phyloP scores from a whole-genome alignment of 2,329 filamentous ascomycete genomes.

The Penicillium sp. region DNA sequence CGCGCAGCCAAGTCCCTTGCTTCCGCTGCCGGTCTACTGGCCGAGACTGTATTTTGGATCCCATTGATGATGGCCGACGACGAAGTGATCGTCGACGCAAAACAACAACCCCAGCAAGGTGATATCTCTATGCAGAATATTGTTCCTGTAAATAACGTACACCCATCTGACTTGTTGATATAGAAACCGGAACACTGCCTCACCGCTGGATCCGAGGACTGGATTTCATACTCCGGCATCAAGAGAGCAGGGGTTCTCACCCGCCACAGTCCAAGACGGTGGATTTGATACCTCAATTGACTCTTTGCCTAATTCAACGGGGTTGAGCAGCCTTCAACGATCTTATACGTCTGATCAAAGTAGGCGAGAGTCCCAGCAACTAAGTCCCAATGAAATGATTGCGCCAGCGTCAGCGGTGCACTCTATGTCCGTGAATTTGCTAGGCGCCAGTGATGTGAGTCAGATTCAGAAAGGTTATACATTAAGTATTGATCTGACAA shows the following conservation, averaged over 20 bases:
- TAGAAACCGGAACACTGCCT: constrained; percentile 17
- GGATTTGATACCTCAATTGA: constrained; percentile 24
- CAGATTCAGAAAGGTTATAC: not conserved
- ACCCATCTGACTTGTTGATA: constrained; percentile 7
- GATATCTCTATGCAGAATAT: constrained; percentile 3
- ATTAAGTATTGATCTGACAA: not conserved
- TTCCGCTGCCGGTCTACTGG: constrained; percentile 35
- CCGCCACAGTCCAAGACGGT: constrained; percentile 19
- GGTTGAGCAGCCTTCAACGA: constrained; percentile 18
- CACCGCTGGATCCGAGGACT: constrained; percentile 20
- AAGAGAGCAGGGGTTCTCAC: constrained; percentile 30
- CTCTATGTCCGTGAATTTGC: constrained; percentile 38
- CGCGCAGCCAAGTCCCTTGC: constrained; percentile 36
- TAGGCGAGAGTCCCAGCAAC: constrained; percentile 33
- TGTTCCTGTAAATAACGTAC: not conserved
- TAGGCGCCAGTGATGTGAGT: constrained; percentile 31
- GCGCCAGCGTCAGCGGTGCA: constrained; percentile 37
- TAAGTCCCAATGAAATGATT: constrained; percentile 39
- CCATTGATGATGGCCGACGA: constrained; percentile 29
- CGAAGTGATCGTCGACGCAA: constrained; percentile 26
- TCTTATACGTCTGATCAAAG: constrained; percentile 28
- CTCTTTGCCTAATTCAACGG: constrained; percentile 21
- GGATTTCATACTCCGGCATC: constrained; percentile 27
- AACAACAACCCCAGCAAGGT: constrained; percentile 27
- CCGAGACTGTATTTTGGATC: constrained; percentile 36